Evolutionary conservation across 345 rosid genomes (phyloP).

Genomic region (Raphanus sativus): DNA sequence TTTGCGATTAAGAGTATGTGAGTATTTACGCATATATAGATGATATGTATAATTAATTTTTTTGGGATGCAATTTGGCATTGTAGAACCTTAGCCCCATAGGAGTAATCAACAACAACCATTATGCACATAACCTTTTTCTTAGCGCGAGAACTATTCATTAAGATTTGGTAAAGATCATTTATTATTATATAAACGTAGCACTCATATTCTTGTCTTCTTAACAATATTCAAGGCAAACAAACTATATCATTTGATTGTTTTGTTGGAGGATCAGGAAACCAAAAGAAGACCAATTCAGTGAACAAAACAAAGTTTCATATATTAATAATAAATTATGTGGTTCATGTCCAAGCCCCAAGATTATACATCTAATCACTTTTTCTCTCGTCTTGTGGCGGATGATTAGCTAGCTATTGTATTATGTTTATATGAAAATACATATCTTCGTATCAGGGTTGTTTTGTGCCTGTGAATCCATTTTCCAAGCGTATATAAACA

Average conservation of each 20-base stretch:
- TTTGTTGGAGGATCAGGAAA: slow-evolving; percentile 39
- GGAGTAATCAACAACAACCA: slow-evolving; percentile 21
- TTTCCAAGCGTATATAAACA: background rate
- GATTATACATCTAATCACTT: slow-evolving; percentile 24
- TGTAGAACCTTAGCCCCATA: slow-evolving; percentile 24
- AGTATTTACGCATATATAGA: background rate
- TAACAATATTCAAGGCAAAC: slow-evolving; percentile 14
- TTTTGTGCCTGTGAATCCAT: slow-evolving; percentile 4
- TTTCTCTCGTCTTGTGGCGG: slow-evolving; percentile 4
- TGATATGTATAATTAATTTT: slow-evolving; percentile 8
- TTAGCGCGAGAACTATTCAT: slow-evolving; percentile 28
- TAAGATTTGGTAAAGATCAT: slow-evolving; percentile 23
- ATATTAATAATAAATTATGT: slow-evolving; percentile 22
- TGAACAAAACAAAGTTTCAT: slow-evolving; percentile 23
- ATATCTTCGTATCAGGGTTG: background rate
- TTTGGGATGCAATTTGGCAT: background rate
- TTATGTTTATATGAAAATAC: background rate
- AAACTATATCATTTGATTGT: slow-evolving; percentile 27
- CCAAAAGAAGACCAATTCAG: slow-evolving; percentile 22
- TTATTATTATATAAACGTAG: slow-evolving; percentile 5
- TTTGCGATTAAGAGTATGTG: background rate
- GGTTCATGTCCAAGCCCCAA: slow-evolving; percentile 29
- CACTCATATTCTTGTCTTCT: slow-evolving; percentile 30
- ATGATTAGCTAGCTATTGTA: background rate
- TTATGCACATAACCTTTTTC: slow-evolving; percentile 29